Percentiles rank a stretch among this genome's conserved stretches.
phyloP scores from a whole-genome alignment of 148 eudicot species.

The Spergularia marina region DNA sequence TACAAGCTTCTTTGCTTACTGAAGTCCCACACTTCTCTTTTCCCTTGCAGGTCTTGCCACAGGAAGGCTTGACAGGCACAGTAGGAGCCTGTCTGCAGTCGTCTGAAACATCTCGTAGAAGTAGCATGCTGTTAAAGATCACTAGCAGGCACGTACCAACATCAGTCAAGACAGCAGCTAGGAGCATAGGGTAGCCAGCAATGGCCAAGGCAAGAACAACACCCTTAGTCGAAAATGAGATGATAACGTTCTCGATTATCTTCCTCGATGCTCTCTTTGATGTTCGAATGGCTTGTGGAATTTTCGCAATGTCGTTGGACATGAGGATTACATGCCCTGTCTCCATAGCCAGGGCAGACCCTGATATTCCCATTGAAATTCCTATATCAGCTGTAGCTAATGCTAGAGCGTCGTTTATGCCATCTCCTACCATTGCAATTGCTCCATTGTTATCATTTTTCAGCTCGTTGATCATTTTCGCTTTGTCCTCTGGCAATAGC shows the following conservation, averaged over 20 bases:
- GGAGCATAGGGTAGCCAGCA: slow-evolving; percentile 42
- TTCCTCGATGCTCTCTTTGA: slow-evolving; percentile 39
- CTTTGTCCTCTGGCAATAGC: slow-evolving; percentile 45
- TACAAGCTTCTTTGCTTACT: not conserved
- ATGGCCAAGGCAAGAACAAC: slow-evolving; percentile 37
- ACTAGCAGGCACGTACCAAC: slow-evolving; percentile 49
- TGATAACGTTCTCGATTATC: slow-evolving; percentile 36
- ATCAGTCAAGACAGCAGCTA: slow-evolving; percentile 43
- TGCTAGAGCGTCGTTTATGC: slow-evolving; percentile 46
- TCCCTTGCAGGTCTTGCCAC: slow-evolving; percentile 12
- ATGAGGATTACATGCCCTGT: slow-evolving; percentile 46
- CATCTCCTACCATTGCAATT: slow-evolving; percentile 50
- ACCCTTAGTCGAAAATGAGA: slow-evolving; percentile 39
- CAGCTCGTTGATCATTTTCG: slow-evolving; percentile 31
- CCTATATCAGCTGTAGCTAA: slow-evolving; percentile 48
- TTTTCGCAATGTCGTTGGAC: slow-evolving; percentile 43
- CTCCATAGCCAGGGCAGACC: slow-evolving; percentile 44
- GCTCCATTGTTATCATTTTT: slow-evolving; percentile 34
- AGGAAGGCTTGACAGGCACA: not conserved
- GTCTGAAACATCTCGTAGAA: slow-evolving; percentile 24
- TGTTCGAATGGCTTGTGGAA: slow-evolving; percentile 35
- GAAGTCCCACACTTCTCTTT: slow-evolving; percentile 8
- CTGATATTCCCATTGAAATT: slow-evolving; percentile 51
- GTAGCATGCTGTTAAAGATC: slow-evolving; percentile 45
- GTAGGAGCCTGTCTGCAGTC: not conserved